Evolutionary conservation across 306 rosid genomes (phyloP), one percentile per base, ranked within the genome.

Genomic region (Alnus rubra): DNA sequence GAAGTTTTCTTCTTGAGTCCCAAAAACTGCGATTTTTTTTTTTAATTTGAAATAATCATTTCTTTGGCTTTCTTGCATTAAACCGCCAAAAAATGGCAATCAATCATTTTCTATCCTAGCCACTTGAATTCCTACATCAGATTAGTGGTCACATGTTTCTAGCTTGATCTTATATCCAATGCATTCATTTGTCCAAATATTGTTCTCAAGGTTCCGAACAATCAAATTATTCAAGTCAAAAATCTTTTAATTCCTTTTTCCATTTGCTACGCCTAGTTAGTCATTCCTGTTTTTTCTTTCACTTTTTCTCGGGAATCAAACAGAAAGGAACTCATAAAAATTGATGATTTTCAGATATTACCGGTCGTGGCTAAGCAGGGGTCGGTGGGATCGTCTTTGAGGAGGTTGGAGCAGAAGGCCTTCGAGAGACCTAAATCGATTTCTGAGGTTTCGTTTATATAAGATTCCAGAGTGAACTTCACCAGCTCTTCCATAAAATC

Each of bases 351-450:
- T 62, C 44, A 39, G 16, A 3, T 4, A 23, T 42, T 48, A 82
- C 86, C 83, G 1, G 82, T n/a, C 49, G 75, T 72, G 19, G 71
- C 7, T 30, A 81, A 79, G 53, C 55, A 45, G 49, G 76, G 39
- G 53, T 75, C 72, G 64, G 52, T 5, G 7, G 90, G 88, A 5
- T 88, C 86, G 28, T 79, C 60, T 79, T 82, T 28, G 78, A 93
- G 90, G 78, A 91, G 96, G 77, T 39, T 80, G 73, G 86, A 79
- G 81, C 90, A 93, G 85, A 89, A 93, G 35, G 79, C 53, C 30
- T 65, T 31, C 50, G 89, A 80, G 62, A 93, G 74, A 51, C 77
- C 80, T 47, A 84, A 77, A 83, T 84, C 83, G 13, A 79, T 39
- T 33, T 71, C 81, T 14, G 80, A 80, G 63, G 83, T 69, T 51